These are phyloP conservation scores for Aspergillus asperescens DNA, from an alignment of 495 filamentous ascomycete species.

Conservation along the genomic window DNA sequence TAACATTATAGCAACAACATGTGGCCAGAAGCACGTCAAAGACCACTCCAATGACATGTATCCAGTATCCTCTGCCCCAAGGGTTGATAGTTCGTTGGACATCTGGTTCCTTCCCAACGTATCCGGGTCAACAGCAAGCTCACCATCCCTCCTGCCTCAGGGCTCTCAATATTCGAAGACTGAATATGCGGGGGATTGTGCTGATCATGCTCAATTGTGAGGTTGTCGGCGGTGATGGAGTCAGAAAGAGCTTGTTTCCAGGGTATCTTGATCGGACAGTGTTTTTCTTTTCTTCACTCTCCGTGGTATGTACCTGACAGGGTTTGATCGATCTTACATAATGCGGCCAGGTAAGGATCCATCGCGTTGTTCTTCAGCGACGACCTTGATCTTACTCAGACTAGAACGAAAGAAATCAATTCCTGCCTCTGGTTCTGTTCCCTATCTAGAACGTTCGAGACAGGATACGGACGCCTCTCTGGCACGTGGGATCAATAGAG, in stretches of 20 bases:
- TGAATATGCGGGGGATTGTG: no score
- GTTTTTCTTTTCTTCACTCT: not conserved
- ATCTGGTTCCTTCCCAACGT: conserved; percentile 52
- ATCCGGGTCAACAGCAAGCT: not conserved
- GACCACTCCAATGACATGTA: conserved; percentile 15
- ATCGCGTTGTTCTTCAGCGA: not conserved
- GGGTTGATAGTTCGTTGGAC: conserved; percentile 56
- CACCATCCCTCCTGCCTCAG: not conserved
- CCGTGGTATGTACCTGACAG: not conserved
- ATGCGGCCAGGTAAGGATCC: not conserved
- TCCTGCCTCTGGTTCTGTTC: no score
- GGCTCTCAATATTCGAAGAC: no score
- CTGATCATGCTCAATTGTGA: not conserved
- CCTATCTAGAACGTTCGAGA: no score
- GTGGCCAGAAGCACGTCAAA: conserved; percentile 50
- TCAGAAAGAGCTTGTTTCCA: not conserved
- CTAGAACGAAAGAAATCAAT: not conserved
- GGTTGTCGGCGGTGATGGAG: not conserved
- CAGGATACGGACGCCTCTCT: no score
- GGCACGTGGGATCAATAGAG: no score
- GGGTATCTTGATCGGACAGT: not conserved
- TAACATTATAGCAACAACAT: conserved; percentile 67
- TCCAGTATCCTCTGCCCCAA: not conserved
- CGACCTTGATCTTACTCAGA: not conserved
- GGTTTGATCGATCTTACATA: not conserved